Evolutionary conservation across 1,284 basidiomycete genomes (phyloP), one percentile per base, ranked within the genome.

Genomic region (Moesziomyces sp.): DNA sequence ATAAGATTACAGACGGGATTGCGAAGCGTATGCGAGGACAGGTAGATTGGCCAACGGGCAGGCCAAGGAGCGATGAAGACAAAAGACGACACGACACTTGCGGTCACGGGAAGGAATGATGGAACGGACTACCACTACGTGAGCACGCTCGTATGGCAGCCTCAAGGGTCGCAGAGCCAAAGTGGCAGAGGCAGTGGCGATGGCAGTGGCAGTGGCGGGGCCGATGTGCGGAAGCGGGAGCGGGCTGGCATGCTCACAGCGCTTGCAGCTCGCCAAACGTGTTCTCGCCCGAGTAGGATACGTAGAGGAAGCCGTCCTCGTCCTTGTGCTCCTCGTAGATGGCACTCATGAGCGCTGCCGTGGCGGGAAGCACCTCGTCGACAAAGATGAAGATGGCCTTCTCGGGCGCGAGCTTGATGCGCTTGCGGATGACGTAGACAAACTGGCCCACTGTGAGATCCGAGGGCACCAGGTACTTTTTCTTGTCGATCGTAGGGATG

Each of bases 401-500:
- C 89, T 99, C 97, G 18, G 97, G 96, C 38, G 94, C 93, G 60
- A 99, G 90, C 90, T 99, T 99, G 91, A 99, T 99, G 60, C 97
- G 93, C 89, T 99, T 99, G 83, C 97, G 91, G 84, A 99, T 99
- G 47, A 99, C 97, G 85, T 99, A 99, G 66, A 99, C 97, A 84
- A 99, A 99, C 85, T 99, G 82, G 13, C 82, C 82, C 7, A 99
- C 97, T 26, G 97, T 99, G 56, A 99, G 87, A 86, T 99, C 96
- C 92, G 94, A 96, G 55, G 97, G 97, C 4, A 99, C 97, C 48
- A 99, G 88, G 82, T 99, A 99, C 88, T 99, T 99, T 92, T 99
- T 99, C 93, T 99, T 99, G 89, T 99, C 97, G 83, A 99, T 98
- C 21, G 94, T 96, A 0, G 95, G 94, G 84, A 99, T 98, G 86